Base-by-base conservation (phyloP, 192 early-diverging fungal genomes). In the Glomus cerebriforme region DNA sequence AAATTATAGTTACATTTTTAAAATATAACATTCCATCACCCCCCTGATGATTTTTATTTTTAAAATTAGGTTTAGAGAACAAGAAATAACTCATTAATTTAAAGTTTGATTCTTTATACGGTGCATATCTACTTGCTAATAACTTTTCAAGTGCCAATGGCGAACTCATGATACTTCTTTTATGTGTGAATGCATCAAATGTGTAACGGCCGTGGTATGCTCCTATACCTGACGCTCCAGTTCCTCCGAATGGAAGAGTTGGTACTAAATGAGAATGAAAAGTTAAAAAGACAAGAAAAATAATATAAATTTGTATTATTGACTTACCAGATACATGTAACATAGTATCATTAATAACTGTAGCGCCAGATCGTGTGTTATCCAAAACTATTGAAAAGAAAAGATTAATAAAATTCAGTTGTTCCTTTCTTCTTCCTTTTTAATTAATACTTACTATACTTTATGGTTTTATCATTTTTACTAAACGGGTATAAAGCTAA, bases 191-290 rank as follows among this genome's bases (percentile, higher is more conserved):
- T 7, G 89, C 87, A 27, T 92, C 85, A 82, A 97, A 95, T 3
- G 93, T 92, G 77, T 84, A 79, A 54, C 88, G 81, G 67, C 95
- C 96, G 47, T 94, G 95, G 82, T 97, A 98, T 49, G 79, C 85
- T 67, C 97, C 97, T 39, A 95, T 89, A 1, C 97, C 97, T 9
- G 95, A 96, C 0, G 83, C 79, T 0, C 96, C 96, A 0, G 93
- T 89, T 60, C 96, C 97, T 62, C 95, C 96, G 82, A 97, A 98
- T 59, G 96, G 96, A n/a, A 94, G 74, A 27, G 79, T 77, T 39
- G 82, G 49, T 27, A 87, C 79, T 43, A 82, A 27, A 82, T 35
- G 82, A 37, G n/a, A 60, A 34, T 22, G 8, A 60, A 19, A 19
- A 26, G n/a, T 15, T 32, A 34, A 35, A n/a, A 58, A 37, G 4